Conservation (phyloP, 2,329 filamentous ascomycete species). For the Beauveria asiatica region DNA sequence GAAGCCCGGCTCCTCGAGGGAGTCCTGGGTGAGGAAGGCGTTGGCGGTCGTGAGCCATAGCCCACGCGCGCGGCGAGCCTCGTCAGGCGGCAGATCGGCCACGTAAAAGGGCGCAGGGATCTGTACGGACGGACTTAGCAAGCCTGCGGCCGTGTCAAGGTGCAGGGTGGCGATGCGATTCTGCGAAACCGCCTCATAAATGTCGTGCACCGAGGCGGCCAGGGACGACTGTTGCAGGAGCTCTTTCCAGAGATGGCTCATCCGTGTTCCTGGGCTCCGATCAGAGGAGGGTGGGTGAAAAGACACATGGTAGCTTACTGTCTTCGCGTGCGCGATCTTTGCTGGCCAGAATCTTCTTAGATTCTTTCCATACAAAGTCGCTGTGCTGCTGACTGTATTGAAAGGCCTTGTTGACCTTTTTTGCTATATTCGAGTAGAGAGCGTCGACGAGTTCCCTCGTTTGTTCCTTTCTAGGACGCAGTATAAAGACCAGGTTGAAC, state of each 20-base stretch:
- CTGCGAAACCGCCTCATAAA: constrained; percentile 72
- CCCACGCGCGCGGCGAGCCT: constrained; percentile 56
- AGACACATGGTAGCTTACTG: constrained; percentile 29
- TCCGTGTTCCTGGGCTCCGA: constrained; percentile 39
- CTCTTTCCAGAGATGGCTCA: constrained; percentile 60
- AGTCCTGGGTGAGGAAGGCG: constrained; percentile 61
- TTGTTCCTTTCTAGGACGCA: constrained; percentile 72
- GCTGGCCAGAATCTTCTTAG: constrained; percentile 69
- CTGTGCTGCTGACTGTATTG: constrained; percentile 87
- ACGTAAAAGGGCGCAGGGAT: constrained; percentile 61
- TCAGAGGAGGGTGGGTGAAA: not conserved
- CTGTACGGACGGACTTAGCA: constrained; percentile 54
- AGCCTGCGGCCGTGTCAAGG: constrained; percentile 54
- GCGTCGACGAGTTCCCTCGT: constrained; percentile 65
- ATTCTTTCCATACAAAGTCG: constrained; percentile 87
- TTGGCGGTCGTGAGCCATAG: constrained; percentile 85
- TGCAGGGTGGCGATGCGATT: constrained; percentile 82
- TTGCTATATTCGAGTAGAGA: constrained; percentile 79
- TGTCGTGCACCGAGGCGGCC: constrained; percentile 71
- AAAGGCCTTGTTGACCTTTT: constrained; percentile 85
- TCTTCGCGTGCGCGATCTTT: constrained; percentile 76
- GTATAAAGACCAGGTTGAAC: constrained; percentile 94
- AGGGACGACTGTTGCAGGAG: constrained; percentile 67
- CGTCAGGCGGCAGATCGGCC: constrained; percentile 60
- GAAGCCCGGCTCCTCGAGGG: constrained; percentile 54